phyloP scores from a whole-genome alignment of 371 early-diverging fungal genomes.

The Rhizopus stolonifer region DNA sequence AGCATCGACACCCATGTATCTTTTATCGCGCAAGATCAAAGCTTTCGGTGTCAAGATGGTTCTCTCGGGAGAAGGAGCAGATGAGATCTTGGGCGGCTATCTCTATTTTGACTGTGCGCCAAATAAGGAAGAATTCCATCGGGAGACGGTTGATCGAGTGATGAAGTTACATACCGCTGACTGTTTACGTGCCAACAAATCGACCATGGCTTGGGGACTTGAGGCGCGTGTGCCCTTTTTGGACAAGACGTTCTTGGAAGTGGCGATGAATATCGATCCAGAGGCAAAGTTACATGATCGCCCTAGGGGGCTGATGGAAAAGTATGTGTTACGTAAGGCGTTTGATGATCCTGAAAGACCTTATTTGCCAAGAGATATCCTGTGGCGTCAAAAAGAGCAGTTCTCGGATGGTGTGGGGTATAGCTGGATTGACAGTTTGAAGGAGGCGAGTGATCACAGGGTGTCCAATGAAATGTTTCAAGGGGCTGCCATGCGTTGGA shows the following conservation, averaged over 20 bases:
- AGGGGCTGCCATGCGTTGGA: conserved; percentile 69
- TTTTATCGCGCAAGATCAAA: conserved; percentile 93
- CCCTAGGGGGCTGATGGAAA: conserved; percentile 77
- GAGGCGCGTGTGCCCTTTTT: conserved; percentile 97
- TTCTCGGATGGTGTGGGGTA: conserved; percentile 98
- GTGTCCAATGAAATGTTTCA: conserved; percentile 81
- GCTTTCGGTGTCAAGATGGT: conserved; percentile 99
- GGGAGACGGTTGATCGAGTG: conserved; percentile 87
- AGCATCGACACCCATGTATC: conserved; percentile 97
- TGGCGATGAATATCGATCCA: conserved; percentile 84
- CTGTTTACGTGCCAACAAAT: conserved; percentile 96
- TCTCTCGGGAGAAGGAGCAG: conserved; percentile 92
- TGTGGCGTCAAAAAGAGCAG: conserved; percentile 98
- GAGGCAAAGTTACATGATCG: conserved; percentile 72
- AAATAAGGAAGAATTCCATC: conserved; percentile 73
- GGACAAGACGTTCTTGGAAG: conserved; percentile 85
- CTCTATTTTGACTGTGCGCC: conserved; percentile 97
- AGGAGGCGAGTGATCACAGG: conserved; percentile 64
- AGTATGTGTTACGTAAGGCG: conserved; percentile 82
- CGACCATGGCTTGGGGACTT: conserved; percentile 98
- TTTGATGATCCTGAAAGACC: conserved; percentile 71
- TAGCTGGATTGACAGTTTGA: conserved; percentile 92
- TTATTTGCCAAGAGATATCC: conserved; percentile 86
- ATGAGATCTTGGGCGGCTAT: conserved; percentile 97
- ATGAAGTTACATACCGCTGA: conserved; percentile 94